Evolutionary conservation across 331 rosid genomes (phyloP), one percentile per base, ranked within the genome.

Genomic region (Quercus lobata): DNA sequence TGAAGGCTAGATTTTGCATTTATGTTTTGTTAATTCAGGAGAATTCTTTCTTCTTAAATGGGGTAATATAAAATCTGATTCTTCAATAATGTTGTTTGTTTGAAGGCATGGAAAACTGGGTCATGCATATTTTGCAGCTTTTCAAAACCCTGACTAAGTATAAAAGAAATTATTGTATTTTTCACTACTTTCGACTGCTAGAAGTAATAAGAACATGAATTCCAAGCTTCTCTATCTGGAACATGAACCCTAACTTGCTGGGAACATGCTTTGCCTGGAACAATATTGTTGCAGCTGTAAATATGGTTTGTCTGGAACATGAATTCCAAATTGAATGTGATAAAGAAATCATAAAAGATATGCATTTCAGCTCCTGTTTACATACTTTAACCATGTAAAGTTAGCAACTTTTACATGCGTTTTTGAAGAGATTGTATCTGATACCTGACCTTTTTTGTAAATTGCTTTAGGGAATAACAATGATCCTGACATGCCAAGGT

Each of bases 401-500:
- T 62, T 62, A 63, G 72, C 72, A 18, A 34, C 49, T 17, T 19
- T 57, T 74, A 34, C 65, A 27, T 80, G 30, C 21, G 27, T 72
- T 49, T 66, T 1, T 86, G 57, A 35, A 72, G 71, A 81, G 69
- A 73, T 72, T 70, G 68, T 70, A 63, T 80, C 76, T 80, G 53
- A 68, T 83, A 49, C 81, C 78, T 57, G 68, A 77, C 62, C 81
- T 72, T 44, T 21, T 29, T 74, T 6, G 22, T 7, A 57, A 57
- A 72, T 54, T 74, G 71, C 81, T 74, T 66, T 77, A 82, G 91
- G 90, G 76, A 82, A 83, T 77, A 82, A 82, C 74, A 74, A 62
- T 49, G 81, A 83, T 76, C 76, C 81, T 76, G 84, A 80, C 78
- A 82, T 87, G 80, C 83, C 79, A 32, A 87, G 88, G 82, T 63